Conservation (phyloP, 1,284 basidiomycete genomes). For the Heliocybe sulcata region DNA sequence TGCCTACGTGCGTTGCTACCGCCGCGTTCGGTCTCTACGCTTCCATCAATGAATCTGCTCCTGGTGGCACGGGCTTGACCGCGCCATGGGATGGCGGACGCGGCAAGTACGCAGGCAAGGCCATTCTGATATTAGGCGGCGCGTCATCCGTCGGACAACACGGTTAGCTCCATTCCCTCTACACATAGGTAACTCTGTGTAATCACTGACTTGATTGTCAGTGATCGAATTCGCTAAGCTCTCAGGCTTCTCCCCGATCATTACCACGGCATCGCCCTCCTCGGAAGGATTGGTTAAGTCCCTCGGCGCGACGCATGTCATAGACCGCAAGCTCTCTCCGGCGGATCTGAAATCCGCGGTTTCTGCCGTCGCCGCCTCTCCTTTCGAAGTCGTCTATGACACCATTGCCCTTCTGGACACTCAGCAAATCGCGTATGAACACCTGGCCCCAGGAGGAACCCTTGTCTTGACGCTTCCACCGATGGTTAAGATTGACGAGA, state of each 20-base stretch:
- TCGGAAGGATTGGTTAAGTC: constrained; percentile 34
- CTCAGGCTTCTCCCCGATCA: constrained; percentile 14
- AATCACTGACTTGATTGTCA: constrained; percentile 4
- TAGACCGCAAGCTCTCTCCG: constrained; percentile 24
- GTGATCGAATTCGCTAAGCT: constrained; percentile 19
- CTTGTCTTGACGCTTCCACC: constrained; percentile 7
- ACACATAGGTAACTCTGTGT: neutral
- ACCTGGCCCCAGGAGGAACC: constrained; percentile 11
- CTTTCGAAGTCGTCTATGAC: constrained; percentile 23
- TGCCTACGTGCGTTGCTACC: constrained; percentile 31
- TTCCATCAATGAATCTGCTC: constrained; percentile 17
- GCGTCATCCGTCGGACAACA: constrained; percentile 36
- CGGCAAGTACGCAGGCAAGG: constrained; percentile 27
- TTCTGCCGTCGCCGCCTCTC: constrained; percentile 17
- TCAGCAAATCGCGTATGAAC: constrained; percentile 19
- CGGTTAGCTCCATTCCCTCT: constrained; percentile 18
- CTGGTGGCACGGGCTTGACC: constrained; percentile 22
- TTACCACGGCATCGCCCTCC: constrained; percentile 28
- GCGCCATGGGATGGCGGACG: constrained; percentile 22
- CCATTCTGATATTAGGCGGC: constrained; percentile 37
- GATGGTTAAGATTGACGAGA: constrained; percentile 12
- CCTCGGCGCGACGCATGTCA: constrained; percentile 41
- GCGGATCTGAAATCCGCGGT: constrained; percentile 8
- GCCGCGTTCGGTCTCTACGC: constrained; percentile 31
- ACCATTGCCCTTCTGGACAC: constrained; percentile 17